Conservation (phyloP, 169 alveolate genomes). For the Plasmodium gonderi region DNA sequence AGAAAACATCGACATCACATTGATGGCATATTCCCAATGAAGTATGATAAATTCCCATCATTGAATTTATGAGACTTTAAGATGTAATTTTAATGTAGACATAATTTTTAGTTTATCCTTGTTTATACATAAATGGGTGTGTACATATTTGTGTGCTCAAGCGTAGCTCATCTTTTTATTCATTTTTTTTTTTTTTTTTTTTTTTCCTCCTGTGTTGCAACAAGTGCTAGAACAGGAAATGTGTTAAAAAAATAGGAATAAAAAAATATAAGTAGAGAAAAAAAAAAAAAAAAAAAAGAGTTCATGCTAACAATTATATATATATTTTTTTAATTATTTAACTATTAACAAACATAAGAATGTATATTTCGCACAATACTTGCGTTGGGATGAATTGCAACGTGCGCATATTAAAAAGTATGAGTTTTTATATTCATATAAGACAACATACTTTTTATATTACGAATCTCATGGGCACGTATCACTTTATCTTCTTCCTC, state of each 20-base stretch:
- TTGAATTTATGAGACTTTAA: neutral
- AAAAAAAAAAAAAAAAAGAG: neutral
- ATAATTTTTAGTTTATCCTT: neutral
- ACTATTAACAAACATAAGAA: constrained; percentile 6
- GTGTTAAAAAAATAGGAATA: neutral
- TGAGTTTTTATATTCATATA: neutral
- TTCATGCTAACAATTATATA: neutral
- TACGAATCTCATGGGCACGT: neutral
- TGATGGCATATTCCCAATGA: neutral
- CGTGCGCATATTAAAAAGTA: neutral
- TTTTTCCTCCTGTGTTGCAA: neutral
- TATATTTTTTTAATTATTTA: constrained; percentile 2
- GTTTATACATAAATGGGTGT: neutral
- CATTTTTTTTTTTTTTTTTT: neutral
- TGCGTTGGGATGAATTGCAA: neutral
- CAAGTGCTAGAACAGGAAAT: neutral
- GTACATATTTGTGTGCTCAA: neutral
- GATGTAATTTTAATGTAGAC: neutral
- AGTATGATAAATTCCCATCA: neutral
- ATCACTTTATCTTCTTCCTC: neutral
- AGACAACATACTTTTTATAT: neutral
- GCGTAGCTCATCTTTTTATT: neutral
- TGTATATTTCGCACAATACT: neutral
- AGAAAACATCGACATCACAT: neutral
- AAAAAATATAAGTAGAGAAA: neutral